phyloP scores from a whole-genome alignment of 805 yeast genomes.

The Kluyveromyces lactis region DNA sequence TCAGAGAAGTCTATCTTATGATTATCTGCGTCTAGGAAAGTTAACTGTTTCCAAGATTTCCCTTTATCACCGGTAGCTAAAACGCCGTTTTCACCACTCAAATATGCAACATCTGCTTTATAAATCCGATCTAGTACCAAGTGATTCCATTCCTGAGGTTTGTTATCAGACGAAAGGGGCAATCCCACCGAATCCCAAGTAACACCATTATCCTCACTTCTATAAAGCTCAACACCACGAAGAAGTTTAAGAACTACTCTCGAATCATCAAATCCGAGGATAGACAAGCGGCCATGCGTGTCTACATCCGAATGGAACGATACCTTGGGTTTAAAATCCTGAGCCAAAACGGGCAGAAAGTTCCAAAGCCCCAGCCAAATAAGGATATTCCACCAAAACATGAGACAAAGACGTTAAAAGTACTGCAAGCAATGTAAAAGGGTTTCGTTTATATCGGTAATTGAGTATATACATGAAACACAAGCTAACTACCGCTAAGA shows the following conservation, averaged over 20 bases:
- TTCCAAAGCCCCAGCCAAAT: not conserved
- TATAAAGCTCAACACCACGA: conserved; percentile 22
- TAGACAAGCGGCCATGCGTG: not conserved
- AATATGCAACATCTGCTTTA: not conserved
- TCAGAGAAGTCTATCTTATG: not conserved
- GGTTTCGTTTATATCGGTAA: no score
- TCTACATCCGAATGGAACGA: not conserved
- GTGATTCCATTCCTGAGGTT: no score
- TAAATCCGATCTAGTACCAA: not conserved
- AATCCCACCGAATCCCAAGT: conserved; percentile 31
- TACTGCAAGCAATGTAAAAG: no score
- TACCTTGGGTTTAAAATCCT: not conserved
- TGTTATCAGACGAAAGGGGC: not conserved
- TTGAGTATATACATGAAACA: no score
- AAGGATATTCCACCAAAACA: conserved; percentile 1
- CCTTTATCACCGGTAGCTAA: conserved; percentile 25
- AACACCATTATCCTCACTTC: conserved; percentile 44
- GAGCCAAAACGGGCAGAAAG: not conserved
- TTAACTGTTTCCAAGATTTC: conserved; percentile 15
- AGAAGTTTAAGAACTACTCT: conserved; percentile 36
- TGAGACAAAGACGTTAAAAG: no score
- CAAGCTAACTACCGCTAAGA: no score
- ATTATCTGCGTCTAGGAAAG: not conserved
- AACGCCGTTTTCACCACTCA: conserved; percentile 1
- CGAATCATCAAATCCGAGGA: conserved; percentile 43